phyloP scores from a whole-genome alignment of 192 early-diverging fungal genomes.

The Backusella westeae region DNA sequence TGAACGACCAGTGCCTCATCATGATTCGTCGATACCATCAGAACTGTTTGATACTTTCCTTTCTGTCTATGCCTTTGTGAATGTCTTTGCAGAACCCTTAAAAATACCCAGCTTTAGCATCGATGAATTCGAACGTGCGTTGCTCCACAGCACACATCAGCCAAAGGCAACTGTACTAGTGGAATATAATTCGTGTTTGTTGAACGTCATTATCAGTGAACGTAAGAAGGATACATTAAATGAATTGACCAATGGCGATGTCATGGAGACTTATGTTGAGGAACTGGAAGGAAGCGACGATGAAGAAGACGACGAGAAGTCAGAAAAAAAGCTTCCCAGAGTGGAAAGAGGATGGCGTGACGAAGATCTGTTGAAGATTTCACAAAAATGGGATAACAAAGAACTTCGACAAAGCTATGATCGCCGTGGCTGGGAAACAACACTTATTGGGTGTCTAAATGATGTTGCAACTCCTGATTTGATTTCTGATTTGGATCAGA shows the following conservation, averaged over 20 bases:
- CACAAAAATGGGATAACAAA: slow-evolving; percentile 48
- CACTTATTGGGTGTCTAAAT: slow-evolving; percentile 49
- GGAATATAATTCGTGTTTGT: slow-evolving; percentile 44
- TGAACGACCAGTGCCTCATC: slow-evolving; percentile 43
- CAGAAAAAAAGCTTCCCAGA: neutral
- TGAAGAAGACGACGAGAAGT: neutral
- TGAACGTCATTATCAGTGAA: slow-evolving; percentile 51
- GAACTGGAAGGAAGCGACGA: neutral
- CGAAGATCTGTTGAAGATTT: slow-evolving; percentile 21
- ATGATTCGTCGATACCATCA: slow-evolving; percentile 47
- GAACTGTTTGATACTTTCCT: slow-evolving; percentile 47
- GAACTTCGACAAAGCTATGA: slow-evolving; percentile 37
- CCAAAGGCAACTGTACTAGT: slow-evolving; percentile 43
- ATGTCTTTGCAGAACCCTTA: slow-evolving; percentile 62
- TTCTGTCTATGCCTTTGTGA: slow-evolving; percentile 67
- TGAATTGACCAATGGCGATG: slow-evolving; percentile 22
- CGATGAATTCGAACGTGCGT: slow-evolving; percentile 71
- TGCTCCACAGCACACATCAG: slow-evolving; percentile 45
- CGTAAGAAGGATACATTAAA: slow-evolving; percentile 29
- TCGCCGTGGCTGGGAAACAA: slow-evolving; percentile 46
- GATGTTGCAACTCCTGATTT: slow-evolving; percentile 47
- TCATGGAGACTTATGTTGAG: slow-evolving; percentile 17
- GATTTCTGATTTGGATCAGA: slow-evolving; percentile 44
- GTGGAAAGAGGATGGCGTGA: slow-evolving; percentile 23
- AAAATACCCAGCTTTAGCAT: slow-evolving; percentile 68